These are phyloP conservation scores for Leccinum angustisporum DNA, from an alignment of 1,284 basidiomycete genomes.

Conservation along the genomic window DNA sequence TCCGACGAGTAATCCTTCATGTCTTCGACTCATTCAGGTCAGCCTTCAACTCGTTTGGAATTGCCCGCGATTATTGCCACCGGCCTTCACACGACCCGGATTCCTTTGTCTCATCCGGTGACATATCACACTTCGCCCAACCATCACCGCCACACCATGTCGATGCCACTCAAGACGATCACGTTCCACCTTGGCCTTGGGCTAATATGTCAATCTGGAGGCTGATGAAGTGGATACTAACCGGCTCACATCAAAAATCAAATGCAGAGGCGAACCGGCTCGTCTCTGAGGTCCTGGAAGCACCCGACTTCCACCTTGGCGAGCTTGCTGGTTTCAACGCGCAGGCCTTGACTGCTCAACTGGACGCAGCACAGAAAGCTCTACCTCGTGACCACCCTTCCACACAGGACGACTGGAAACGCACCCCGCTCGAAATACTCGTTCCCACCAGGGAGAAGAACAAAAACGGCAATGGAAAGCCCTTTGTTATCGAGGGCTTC, in stretches of 20 bases:
- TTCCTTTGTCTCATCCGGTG: background rate
- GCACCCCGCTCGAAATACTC: background rate
- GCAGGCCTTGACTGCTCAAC: background rate
- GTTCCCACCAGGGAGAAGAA: background rate
- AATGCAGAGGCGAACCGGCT: background rate
- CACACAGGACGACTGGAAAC: background rate
- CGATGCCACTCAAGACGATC: background rate
- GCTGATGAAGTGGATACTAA: background rate
- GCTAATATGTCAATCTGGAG: background rate
- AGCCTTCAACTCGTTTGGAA: slow-evolving; percentile 7
- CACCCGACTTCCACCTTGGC: background rate
- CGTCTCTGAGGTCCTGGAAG: background rate
- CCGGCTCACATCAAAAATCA: background rate
- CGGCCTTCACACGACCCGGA: slow-evolving; percentile 1
- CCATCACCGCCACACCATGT: background rate
- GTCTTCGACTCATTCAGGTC: background rate
- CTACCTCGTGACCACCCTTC: background rate
- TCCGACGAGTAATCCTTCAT: slow-evolving; percentile 1
- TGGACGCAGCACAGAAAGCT: background rate
- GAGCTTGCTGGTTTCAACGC: background rate
- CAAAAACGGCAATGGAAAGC: background rate
- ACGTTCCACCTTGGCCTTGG: no score
- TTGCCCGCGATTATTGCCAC: background rate
- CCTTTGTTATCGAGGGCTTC: background rate
- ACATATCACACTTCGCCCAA: background rate